Evolutionary conservation across 495 filamentous ascomycete genomes (phyloP).

Genomic region (Aspergillus hancockii): DNA sequence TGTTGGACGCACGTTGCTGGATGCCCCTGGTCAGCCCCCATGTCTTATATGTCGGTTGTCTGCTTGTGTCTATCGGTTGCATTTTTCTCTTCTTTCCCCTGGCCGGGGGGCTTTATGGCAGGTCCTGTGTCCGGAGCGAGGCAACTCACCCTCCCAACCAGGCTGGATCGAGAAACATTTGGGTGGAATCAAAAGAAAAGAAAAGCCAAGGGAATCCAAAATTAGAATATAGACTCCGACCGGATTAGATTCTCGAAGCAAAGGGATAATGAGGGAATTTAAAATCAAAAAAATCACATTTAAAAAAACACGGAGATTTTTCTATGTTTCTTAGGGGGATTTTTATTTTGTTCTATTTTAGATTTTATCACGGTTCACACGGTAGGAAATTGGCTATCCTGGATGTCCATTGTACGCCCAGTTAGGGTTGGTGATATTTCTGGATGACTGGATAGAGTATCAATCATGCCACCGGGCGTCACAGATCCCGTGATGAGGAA

Average conservation of each 20-base stretch:
- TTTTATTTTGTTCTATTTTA: background rate
- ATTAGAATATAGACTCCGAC: constrained; percentile 27
- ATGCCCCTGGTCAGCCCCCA: constrained; percentile 17
- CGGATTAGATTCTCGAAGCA: constrained; percentile 10
- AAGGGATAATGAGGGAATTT: constrained; percentile 15
- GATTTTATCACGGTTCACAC: too few species aligned
- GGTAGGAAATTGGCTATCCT: too few species aligned
- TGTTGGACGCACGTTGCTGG: background rate
- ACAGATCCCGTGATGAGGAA: background rate
- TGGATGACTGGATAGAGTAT: too few species aligned
- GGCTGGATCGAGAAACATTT: constrained; percentile 1
- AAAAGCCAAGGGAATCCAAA: constrained; percentile 17
- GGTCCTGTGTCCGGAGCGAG: constrained; percentile 6
- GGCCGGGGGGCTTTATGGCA: background rate
- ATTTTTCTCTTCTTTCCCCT: constrained; percentile 9
- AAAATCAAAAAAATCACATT: background rate
- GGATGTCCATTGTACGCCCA: too few species aligned
- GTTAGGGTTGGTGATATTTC: too few species aligned
- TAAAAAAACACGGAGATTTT: background rate
- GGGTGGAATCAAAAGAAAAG: constrained; percentile 5
- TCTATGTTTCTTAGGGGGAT: background rate
- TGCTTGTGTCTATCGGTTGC: constrained; percentile 14
- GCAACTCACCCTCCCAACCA: background rate
- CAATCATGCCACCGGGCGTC: background rate
- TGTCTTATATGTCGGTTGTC: constrained; percentile 23